phyloP scores from a whole-genome alignment of 139 green algal genomes.

The Eudorina sp. region DNA sequence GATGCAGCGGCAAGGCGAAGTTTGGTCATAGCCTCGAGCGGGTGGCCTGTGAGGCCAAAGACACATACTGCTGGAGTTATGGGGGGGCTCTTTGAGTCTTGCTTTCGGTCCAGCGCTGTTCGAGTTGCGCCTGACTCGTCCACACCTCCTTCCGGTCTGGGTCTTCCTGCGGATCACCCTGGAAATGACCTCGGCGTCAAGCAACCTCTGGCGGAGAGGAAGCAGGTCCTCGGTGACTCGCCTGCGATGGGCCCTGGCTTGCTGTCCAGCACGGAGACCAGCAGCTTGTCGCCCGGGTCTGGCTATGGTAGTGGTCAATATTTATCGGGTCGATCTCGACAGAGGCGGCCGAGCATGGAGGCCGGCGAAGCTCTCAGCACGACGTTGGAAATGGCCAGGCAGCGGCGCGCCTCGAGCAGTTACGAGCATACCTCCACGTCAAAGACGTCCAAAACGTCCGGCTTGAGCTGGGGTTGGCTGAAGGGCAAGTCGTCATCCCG shows the following conservation, averaged over 20 bases:
- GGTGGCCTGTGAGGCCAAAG: background rate
- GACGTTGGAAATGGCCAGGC: conserved; percentile 25
- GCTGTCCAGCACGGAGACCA: background rate
- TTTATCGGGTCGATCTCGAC: conserved; percentile 1
- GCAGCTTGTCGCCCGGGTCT: background rate
- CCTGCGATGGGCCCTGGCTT: background rate
- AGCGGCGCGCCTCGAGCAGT: conserved; percentile 13
- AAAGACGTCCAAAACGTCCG: background rate
- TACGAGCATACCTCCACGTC: conserved; percentile 9
- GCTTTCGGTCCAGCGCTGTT: background rate
- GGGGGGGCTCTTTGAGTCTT: conserved; percentile 19
- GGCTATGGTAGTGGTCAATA: background rate
- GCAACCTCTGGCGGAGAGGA: conserved; percentile 40
- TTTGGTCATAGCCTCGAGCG: background rate
- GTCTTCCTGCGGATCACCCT: background rate
- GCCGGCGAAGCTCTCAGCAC: background rate
- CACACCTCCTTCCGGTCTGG: background rate
- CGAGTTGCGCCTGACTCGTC: conserved; percentile 5
- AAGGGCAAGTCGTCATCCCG: conserved; percentile 2
- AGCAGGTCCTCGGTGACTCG: background rate
- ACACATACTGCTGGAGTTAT: background rate
- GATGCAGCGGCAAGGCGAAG: background rate
- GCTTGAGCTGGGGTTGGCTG: conserved; percentile 29
- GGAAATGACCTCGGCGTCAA: conserved; percentile 41
- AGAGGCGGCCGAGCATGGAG: conserved; percentile 7